Conservation (phyloP, 1,284 basidiomycete species). For the Fomitiporia mediterranea region DNA sequence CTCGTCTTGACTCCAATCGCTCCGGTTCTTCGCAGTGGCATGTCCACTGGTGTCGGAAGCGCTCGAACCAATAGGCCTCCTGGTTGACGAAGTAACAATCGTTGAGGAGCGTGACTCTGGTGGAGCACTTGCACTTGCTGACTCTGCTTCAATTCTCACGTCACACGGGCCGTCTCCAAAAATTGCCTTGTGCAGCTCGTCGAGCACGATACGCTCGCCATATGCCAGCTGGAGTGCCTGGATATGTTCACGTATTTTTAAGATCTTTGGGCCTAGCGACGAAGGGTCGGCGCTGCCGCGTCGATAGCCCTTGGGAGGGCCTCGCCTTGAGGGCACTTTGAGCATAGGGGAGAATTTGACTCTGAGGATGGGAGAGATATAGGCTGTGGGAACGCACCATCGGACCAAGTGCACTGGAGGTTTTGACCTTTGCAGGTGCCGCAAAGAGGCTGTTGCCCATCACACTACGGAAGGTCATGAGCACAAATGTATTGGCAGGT, state of each 20-base stretch:
- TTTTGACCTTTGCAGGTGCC: conserved; percentile 18
- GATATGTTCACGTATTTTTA: conserved; percentile 20
- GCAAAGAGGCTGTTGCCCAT: conserved; percentile 20
- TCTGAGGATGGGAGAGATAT: not conserved
- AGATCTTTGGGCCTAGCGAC: conserved; percentile 18
- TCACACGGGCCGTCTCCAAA: conserved; percentile 13
- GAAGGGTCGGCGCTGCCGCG: conserved; percentile 19
- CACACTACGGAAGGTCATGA: conserved; percentile 13
- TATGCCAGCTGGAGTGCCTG: conserved; percentile 20
- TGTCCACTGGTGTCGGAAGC: conserved; percentile 9
- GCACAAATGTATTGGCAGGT: not conserved
- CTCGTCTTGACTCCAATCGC: conserved; percentile 20
- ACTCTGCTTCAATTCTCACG: not conserved
- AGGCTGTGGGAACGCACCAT: conserved; percentile 6
- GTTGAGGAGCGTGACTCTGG: not conserved
- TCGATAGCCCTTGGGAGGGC: conserved; percentile 20
- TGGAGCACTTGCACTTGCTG: not conserved
- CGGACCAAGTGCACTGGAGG: conserved; percentile 15
- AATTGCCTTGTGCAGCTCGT: conserved; percentile 16
- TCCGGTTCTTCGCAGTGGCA: conserved; percentile 1
- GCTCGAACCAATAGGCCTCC: conserved; percentile 1
- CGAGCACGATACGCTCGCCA: conserved; percentile 18
- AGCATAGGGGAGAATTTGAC: not conserved
- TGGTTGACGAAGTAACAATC: not conserved
- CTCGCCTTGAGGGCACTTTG: conserved; percentile 13